These are phyloP conservation scores for Phaseolus lunatus DNA, from an alignment of 306 rosid genomes.

Conservation along the genomic window DNA sequence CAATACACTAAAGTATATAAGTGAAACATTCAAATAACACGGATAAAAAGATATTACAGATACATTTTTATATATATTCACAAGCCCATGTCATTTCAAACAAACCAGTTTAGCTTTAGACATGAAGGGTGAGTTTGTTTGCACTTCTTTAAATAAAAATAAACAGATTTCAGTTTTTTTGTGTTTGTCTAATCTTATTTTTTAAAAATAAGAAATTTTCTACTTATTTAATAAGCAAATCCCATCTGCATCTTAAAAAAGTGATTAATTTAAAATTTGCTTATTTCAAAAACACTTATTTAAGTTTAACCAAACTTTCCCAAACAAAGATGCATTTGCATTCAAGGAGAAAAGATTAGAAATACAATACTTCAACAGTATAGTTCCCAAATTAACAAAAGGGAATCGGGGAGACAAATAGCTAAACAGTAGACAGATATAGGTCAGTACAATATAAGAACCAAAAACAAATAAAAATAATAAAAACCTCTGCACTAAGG, in stretches of 20 bases:
- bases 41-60: background rate
- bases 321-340: slow-evolving; percentile 5
- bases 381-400: background rate
- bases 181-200: no score
- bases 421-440: slow-evolving; percentile 14
- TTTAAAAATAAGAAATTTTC: no score
- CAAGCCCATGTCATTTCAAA: slow-evolving; percentile 15
- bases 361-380: slow-evolving; percentile 1
- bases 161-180: no score
- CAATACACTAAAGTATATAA: background rate
- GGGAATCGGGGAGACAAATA: background rate
- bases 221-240: no score
- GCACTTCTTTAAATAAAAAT: no score
- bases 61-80: slow-evolving; percentile 5
- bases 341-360: slow-evolving; percentile 20
- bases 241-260: background rate
- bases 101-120: slow-evolving; percentile 3
- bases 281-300: background rate
- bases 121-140: background rate
- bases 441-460: slow-evolving; percentile 33
- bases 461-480: slow-evolving; percentile 27
- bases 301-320: background rate
- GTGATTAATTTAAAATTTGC: background rate
- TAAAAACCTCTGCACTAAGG: slow-evolving; percentile 73
- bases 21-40: no score